Evolutionary conservation across 1,284 basidiomycete genomes (phyloP).

Genomic region (Phlebopus sp.): DNA sequence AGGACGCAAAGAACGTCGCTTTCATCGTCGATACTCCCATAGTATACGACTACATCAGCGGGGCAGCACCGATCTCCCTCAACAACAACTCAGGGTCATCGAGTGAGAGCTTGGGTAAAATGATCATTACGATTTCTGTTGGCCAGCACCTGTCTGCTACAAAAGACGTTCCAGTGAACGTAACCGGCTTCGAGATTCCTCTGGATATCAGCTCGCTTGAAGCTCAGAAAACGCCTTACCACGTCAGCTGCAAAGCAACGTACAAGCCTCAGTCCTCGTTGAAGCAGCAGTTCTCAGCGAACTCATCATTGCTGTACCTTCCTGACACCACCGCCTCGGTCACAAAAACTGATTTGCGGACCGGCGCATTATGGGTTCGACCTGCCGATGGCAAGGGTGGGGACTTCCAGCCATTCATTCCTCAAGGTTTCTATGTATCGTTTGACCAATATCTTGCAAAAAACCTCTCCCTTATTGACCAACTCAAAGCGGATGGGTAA

Average conservation of each 20-base stretch:
- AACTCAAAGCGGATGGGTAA: conserved; percentile 18
- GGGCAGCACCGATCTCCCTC: conserved; percentile 45
- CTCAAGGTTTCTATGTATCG: conserved; percentile 30
- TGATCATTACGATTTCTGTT: conserved; percentile 43
- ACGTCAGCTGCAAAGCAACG: conserved; percentile 22
- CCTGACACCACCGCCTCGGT: conserved; percentile 27
- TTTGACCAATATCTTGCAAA: conserved; percentile 18
- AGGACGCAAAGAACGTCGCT: conserved; percentile 39
- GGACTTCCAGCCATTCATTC: conserved; percentile 25
- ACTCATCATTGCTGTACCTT: conserved; percentile 30
- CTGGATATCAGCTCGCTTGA: conserved; percentile 20
- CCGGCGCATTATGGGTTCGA: conserved; percentile 24
- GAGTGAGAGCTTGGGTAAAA: conserved; percentile 9
- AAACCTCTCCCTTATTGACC: conserved; percentile 23
- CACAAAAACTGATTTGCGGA: conserved; percentile 33
- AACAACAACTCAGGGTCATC: conserved; percentile 22
- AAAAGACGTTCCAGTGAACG: conserved; percentile 51
- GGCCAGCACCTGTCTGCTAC: conserved; percentile 40
- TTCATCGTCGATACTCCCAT: conserved; percentile 62
- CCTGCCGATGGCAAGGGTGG: conserved; percentile 15
- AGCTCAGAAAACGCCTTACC: conserved; percentile 18
- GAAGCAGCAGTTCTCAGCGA: conserved; percentile 20
- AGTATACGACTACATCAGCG: conserved; percentile 46
- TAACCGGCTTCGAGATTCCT: conserved; percentile 30
- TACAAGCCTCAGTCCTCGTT: conserved; percentile 14